Conservation (phyloP, 768 basidiomycete genomes). For the Bullera alba region DNA sequence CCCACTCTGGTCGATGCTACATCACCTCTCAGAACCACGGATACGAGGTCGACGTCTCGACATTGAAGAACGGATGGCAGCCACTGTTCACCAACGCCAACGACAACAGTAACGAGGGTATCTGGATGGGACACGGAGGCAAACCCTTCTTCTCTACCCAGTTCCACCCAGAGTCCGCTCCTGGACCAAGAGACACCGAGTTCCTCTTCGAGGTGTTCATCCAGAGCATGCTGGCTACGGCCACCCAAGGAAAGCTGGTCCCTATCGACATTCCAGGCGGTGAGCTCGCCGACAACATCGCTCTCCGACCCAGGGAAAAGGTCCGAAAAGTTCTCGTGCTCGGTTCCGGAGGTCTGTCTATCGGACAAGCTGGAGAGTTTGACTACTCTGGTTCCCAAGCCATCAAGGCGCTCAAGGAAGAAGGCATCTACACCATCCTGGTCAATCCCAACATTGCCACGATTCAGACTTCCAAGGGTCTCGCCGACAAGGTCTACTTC, state of each 20-base stretch:
- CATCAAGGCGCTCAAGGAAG: constrained; percentile 97
- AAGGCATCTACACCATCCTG: constrained; percentile 98
- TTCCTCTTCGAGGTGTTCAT: constrained; percentile 98
- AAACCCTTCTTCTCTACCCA: constrained; percentile 98
- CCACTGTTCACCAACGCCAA: constrained; percentile 95
- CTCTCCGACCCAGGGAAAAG: constrained; percentile 56
- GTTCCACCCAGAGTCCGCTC: constrained; percentile 96
- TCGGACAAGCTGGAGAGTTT: constrained; percentile 98
- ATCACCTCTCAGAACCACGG: constrained; percentile 99
- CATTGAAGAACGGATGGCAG: constrained; percentile 79
- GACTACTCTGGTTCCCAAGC: constrained; percentile 99
- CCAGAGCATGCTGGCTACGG: constrained; percentile 71
- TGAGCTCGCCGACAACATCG: constrained; percentile 70
- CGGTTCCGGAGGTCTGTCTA: constrained; percentile 93
- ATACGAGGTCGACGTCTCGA: constrained; percentile 77
- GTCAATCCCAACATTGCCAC: constrained; percentile 99
- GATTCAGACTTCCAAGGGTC: constrained; percentile 91
- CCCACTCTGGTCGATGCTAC: constrained; percentile 89
- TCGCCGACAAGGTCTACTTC: constrained; percentile 99
- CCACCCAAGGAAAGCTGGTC: constrained; percentile 44
- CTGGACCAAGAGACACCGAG: constrained; percentile 95
- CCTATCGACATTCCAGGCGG: constrained; percentile 51
- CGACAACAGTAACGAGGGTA: constrained; percentile 94
- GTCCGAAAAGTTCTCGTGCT: constrained; percentile 93
- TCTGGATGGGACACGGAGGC: constrained; percentile 67